phyloP scores from a whole-genome alignment of 345 rosid genomes.

The Lumnitzera racemosa region DNA sequence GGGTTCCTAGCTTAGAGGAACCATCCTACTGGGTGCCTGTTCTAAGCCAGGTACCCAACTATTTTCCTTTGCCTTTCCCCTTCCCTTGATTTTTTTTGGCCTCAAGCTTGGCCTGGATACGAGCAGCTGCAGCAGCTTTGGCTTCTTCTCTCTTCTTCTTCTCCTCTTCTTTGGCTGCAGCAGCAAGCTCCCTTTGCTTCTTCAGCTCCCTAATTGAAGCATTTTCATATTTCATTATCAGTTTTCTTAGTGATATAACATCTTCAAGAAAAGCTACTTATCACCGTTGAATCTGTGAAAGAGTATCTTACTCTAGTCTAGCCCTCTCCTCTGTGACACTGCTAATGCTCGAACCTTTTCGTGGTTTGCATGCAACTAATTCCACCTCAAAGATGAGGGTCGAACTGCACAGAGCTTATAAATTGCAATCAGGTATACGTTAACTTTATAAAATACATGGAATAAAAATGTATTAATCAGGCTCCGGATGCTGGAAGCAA shows the following conservation, averaged over 20 bases:
- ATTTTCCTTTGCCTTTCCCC: slow-evolving; percentile 80
- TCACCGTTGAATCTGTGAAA: no score
- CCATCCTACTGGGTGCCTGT: background rate
- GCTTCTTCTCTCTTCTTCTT: slow-evolving; percentile 87
- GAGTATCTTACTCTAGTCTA: slow-evolving; percentile 70
- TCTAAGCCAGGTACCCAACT: slow-evolving; percentile 1
- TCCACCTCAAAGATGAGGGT: slow-evolving; percentile 89
- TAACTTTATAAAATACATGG: no score
- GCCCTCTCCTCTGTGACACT: slow-evolving; percentile 79
- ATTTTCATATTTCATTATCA: background rate
- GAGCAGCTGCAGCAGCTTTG: slow-evolving; percentile 88
- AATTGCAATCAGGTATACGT: no score
- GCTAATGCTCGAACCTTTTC: slow-evolving; percentile 65
- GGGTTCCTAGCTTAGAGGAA: background rate
- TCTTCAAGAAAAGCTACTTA: no score
- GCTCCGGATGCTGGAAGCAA: no score
- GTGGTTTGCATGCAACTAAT: slow-evolving; percentile 62
- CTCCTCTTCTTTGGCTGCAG: slow-evolving; percentile 71
- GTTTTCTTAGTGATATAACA: no score
- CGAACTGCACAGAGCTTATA: slow-evolving; percentile 40
- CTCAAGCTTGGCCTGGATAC: slow-evolving; percentile 81
- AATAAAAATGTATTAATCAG: no score
- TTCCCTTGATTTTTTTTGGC: slow-evolving; percentile 77
- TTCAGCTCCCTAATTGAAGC: slow-evolving; percentile 60
- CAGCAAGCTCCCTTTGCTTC: slow-evolving; percentile 83